Evolutionary conservation across 1,139 yeast genomes (phyloP), one percentile per base, ranked within the genome.

Genomic region (Debaryomycetaceae sp.): DNA sequence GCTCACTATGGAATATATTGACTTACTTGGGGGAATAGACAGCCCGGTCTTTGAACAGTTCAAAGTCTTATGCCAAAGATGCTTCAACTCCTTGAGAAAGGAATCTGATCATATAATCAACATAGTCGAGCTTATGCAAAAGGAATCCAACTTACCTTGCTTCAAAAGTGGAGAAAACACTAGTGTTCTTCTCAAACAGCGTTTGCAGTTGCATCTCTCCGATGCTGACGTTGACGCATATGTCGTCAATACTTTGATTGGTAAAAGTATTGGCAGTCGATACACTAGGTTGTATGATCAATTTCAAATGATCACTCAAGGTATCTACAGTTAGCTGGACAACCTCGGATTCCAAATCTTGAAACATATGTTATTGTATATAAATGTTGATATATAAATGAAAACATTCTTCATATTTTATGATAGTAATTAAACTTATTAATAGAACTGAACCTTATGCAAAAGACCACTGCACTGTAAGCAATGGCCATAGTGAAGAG

Each of bases 231-330:
- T 83, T 42, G 95, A 86, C 50, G 66, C 67, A 1, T 91, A 84
- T 63, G 96, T 91, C 8, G 98, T 89, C 46, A 79, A 68, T 46
- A 66, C 73, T 7, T 69, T 93, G 52, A 85, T 93, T 30, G 87
- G 80, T 31, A 90, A 85, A 64, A 87, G 97, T 57, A 56, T 85
- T 45, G 95, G 96, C n/a, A 87, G 93, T 57, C 76, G 88, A 52
- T 93, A 90, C 65, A 93, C 99, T 0, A 74, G 97, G 53, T 70
- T 93, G 36, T 93, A 93, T 59, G 99, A 93, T 62, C 98, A 91
- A 63, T 93, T 87, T 68, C 99, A 93, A 67, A 69, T 93, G 63
- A 68, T 90, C 42, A 90, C 98, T 0, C 99, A 93, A 65, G 99
- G 99, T 37, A 93, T 91, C 24, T 90, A 88, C 62, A 84, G 85